Conservation (phyloP, 2,329 filamentous ascomycete species). For the Huntiella omanensis region DNA sequence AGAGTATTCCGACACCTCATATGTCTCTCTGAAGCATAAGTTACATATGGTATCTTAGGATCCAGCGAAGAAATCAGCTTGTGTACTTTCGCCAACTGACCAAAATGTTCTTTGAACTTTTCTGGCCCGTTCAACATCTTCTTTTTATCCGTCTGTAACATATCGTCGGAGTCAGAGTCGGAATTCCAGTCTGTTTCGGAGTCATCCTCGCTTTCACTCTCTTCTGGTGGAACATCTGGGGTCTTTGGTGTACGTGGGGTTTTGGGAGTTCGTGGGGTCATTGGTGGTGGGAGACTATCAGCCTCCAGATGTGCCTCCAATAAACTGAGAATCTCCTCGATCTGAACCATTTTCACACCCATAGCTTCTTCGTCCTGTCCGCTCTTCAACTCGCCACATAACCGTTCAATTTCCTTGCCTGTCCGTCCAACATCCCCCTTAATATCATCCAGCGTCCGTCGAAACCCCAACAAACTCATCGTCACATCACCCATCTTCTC, state of each 20-base stretch:
- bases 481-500: conserved; percentile 81
- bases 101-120: conserved; percentile 17
- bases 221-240: conserved; percentile 7
- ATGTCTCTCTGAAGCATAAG: conserved; percentile 33
- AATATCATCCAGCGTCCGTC: conserved; percentile 61
- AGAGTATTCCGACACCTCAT: conserved; percentile 35
- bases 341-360: conserved; percentile 44
- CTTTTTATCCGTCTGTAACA: conserved; percentile 22
- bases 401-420: conserved; percentile 38
- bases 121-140: conserved; percentile 17
- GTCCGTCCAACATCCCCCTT: conserved; percentile 44
- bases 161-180: conserved; percentile 16
- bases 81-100: conserved; percentile 28
- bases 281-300: conserved; percentile 17
- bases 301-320: conserved; percentile 47
- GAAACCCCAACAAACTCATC: conserved; percentile 71
- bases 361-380: conserved; percentile 44
- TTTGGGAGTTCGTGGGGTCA: conserved; percentile 13
- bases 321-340: conserved; percentile 41
- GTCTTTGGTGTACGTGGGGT: conserved; percentile 13
- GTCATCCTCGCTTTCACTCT: not conserved
- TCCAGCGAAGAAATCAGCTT: conserved; percentile 29
- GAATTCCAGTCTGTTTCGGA: conserved; percentile 12
- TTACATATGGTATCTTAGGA: conserved; percentile 28
- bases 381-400: conserved; percentile 48